Percentiles rank a stretch among this genome's conserved stretches.
phyloP scores from a whole-genome alignment of 768 basidiomycete species.

The Lyophyllum shimeji region DNA sequence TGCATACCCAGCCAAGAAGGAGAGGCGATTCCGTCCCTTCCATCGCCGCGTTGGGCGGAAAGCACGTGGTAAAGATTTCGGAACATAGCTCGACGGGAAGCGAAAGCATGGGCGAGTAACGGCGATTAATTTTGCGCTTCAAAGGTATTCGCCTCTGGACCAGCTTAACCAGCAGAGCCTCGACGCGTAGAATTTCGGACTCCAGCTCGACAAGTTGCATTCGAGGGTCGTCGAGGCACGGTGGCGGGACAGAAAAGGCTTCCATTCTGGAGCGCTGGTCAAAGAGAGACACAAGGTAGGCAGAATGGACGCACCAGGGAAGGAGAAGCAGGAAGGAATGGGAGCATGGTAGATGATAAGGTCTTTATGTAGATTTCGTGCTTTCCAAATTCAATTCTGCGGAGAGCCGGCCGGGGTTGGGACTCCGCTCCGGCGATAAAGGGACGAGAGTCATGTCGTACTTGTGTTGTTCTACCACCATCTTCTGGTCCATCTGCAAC shows the following conservation, averaged over 20 bases:
- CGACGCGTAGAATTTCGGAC: constrained; percentile 12
- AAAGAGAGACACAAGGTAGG: background rate
- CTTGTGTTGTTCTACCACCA: constrained; percentile 9
- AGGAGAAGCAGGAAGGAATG: background rate
- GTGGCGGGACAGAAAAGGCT: background rate
- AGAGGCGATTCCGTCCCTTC: constrained; percentile 16
- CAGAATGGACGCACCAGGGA: background rate
- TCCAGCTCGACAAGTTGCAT: constrained; percentile 16
- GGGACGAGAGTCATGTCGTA: constrained; percentile 10
- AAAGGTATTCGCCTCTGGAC: constrained; percentile 13
- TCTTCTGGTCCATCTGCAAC: constrained; percentile 10
- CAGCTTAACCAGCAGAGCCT: constrained; percentile 13
- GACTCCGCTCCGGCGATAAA: constrained; percentile 18
- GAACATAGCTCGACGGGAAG: constrained; percentile 20
- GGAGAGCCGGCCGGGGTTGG: constrained; percentile 11
- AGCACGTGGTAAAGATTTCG: constrained; percentile 19
- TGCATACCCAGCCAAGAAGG: constrained; percentile 25
- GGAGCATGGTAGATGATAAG: constrained; percentile 2
- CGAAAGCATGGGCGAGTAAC: constrained; percentile 14
- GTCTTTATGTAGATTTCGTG: background rate
- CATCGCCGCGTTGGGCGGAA: constrained; percentile 2
- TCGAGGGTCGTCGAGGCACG: constrained; percentile 14
- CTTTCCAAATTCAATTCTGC: background rate
- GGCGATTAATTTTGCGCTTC: constrained; percentile 17
- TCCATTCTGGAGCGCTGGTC: background rate